A percentile compares a stretch with the other conserved stretches of the same genome.
phyloP scores from a whole-genome alignment of 805 yeast genomes.

The Vanderwaltozyma tropicalis region DNA sequence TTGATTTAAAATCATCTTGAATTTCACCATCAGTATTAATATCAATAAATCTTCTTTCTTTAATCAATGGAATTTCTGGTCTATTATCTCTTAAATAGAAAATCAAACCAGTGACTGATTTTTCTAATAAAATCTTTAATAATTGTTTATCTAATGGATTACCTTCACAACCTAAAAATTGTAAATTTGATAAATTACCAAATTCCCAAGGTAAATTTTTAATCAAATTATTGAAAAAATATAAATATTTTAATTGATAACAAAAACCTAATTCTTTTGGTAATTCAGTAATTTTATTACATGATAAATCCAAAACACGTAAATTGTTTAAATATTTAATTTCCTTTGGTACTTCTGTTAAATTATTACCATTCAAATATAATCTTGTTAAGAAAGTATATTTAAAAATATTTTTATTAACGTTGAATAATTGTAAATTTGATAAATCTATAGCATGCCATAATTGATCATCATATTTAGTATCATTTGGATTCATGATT shows the following conservation, averaged over 20 bases:
- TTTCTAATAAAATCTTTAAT: constrained; percentile 60
- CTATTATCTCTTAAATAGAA: constrained; percentile 73
- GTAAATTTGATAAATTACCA: constrained; percentile 74
- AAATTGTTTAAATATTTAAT: constrained; percentile 61
- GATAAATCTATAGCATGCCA: constrained; percentile 93
- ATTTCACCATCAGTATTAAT: constrained; percentile 68
- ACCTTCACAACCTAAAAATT: constrained; percentile 88
- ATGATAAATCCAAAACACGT: constrained; percentile 76
- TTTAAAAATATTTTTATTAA: constrained; percentile 66
- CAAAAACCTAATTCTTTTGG: constrained; percentile 81
- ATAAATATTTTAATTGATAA: constrained; percentile 67
- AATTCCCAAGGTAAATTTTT: constrained; percentile 69
- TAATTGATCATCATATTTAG: constrained; percentile 52
- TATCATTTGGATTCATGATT: constrained; percentile 12
- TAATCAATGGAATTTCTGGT: constrained; percentile 54
- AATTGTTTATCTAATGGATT: constrained; percentile 64
- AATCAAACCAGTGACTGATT: constrained; percentile 78
- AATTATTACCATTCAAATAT: constrained; percentile 77
- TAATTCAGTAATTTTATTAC: constrained; percentile 57
- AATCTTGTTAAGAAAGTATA: constrained; percentile 79
- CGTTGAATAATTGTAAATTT: constrained; percentile 69
- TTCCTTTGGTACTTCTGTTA: constrained; percentile 54
- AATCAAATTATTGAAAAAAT: constrained; percentile 79
- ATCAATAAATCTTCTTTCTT: constrained; percentile 75
- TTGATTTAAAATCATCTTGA: constrained; percentile 19